A percentile compares a stretch with the other conserved stretches of the same genome.
Evolutionary conservation across 1,284 basidiomycete genomes (phyloP).

Genomic region (Sanghuangporus sanghuang): DNA sequence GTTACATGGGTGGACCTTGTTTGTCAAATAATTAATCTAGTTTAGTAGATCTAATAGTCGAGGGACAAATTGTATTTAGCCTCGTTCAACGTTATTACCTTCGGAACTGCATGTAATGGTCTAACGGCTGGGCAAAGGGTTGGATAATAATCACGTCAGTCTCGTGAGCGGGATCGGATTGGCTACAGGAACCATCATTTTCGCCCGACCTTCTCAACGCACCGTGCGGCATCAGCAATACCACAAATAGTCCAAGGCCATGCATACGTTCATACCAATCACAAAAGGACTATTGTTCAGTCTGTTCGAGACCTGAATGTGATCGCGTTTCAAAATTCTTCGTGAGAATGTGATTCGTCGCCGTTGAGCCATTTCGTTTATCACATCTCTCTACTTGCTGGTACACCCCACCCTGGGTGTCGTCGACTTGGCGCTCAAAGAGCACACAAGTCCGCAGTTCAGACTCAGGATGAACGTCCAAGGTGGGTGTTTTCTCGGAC

Average conservation of each 20-base stretch:
- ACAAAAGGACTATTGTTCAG: neutral
- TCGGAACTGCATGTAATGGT: too few species aligned
- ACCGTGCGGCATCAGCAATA: too few species aligned
- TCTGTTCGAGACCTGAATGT: neutral
- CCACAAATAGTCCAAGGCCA: too few species aligned
- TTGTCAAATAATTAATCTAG: conserved; percentile 1
- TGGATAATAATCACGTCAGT: neutral
- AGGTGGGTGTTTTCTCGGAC: neutral
- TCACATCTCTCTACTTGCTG: neutral
- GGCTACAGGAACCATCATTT: too few species aligned
- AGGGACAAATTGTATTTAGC: neutral
- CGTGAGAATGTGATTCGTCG: neutral
- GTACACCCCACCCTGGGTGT: neutral
- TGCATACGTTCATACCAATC: too few species aligned
- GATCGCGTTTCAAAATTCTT: neutral
- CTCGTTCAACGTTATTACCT: too few species aligned
- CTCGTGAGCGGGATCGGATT: too few species aligned
- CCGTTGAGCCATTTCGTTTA: neutral
- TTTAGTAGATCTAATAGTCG: neutral
- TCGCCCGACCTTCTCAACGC: too few species aligned
- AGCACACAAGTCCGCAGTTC: neutral
- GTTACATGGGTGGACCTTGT: conserved; percentile 2
- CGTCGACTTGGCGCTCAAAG: too few species aligned
- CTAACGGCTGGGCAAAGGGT: neutral
- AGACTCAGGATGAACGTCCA: neutral